Conservation (phyloP, 139 green algal genomes). For the Zygnema cylindricum region DNA sequence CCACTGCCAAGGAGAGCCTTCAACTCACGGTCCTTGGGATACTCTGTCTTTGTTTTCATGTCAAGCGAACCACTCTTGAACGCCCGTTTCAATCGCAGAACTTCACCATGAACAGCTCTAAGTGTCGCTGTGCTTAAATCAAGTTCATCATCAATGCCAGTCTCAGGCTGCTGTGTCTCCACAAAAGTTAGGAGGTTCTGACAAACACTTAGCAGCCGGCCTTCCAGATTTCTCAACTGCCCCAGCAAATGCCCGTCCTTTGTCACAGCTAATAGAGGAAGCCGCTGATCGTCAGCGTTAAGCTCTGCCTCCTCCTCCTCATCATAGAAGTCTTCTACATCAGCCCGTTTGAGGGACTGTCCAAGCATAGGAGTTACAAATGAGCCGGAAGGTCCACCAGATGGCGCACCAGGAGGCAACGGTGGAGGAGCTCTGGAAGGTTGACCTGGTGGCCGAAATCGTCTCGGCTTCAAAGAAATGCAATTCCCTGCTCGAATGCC, state of each 20-base stretch:
- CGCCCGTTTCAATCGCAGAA: constrained; percentile 23
- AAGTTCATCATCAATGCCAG: not conserved
- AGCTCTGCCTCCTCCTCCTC: constrained; percentile 20
- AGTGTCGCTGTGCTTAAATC: not conserved
- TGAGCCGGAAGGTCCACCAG: not conserved
- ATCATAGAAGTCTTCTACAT: constrained; percentile 51
- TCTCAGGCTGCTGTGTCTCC: not conserved
- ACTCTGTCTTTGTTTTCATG: constrained; percentile 58
- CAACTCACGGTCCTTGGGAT: constrained; percentile 26
- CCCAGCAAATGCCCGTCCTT: constrained; percentile 65
- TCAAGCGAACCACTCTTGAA: constrained; percentile 46
- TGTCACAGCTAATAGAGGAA: constrained; percentile 73
- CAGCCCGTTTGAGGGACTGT: constrained; percentile 24
- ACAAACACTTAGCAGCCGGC: not conserved
- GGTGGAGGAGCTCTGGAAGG: not conserved
- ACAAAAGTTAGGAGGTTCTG: not conserved
- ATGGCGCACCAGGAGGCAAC: not conserved
- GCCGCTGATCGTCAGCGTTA: not conserved
- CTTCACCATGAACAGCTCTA: constrained; percentile 14
- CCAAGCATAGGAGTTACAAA: not conserved
- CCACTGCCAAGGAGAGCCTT: not conserved
- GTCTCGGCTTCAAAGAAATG: constrained; percentile 19
- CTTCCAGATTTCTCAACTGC: not conserved
- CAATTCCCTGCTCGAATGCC: not conserved
- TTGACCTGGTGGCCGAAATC: not conserved